These are phyloP conservation scores for Cladosporium phlei DNA, from an alignment of 2,329 filamentous ascomycete species.

Conservation along the genomic window DNA sequence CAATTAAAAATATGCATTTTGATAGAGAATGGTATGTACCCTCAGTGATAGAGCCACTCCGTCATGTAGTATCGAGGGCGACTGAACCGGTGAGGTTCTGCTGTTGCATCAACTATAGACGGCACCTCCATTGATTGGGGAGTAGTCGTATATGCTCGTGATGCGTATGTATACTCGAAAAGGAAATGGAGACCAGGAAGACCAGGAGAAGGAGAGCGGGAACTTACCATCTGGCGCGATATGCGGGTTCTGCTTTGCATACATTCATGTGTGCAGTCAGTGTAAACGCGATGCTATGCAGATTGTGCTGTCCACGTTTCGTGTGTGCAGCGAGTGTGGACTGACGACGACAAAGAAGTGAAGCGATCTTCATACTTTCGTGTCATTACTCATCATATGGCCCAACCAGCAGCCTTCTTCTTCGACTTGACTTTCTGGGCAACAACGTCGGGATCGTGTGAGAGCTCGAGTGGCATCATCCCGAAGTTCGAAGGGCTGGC, in stretches of 20 bases:
- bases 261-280: not conserved
- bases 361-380: constrained; percentile 6
- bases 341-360: constrained; percentile 1
- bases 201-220: not conserved
- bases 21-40: constrained; percentile 7
- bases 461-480: constrained; percentile 28
- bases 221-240: constrained; percentile 3
- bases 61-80: constrained; percentile 5
- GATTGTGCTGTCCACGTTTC: constrained; percentile 1
- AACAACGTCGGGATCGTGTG: constrained; percentile 24
- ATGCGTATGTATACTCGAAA: not conserved
- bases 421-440: constrained; percentile 30
- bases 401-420: constrained; percentile 35
- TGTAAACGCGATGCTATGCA: no score
- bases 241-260: no score
- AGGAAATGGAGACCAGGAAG: not conserved
- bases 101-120: constrained; percentile 14
- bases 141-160: constrained; percentile 15
- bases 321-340: not conserved
- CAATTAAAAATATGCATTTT: no score
- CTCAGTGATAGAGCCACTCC: constrained; percentile 7
- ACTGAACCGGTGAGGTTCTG: constrained; percentile 5
- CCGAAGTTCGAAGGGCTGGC: constrained; percentile 23
- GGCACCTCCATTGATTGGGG: constrained; percentile 13
- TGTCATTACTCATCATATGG: constrained; percentile 27